These are phyloP conservation scores for Pseudozyma tsukubaensis DNA, from an alignment of 1,284 basidiomycete species.

Conservation along the genomic window DNA sequence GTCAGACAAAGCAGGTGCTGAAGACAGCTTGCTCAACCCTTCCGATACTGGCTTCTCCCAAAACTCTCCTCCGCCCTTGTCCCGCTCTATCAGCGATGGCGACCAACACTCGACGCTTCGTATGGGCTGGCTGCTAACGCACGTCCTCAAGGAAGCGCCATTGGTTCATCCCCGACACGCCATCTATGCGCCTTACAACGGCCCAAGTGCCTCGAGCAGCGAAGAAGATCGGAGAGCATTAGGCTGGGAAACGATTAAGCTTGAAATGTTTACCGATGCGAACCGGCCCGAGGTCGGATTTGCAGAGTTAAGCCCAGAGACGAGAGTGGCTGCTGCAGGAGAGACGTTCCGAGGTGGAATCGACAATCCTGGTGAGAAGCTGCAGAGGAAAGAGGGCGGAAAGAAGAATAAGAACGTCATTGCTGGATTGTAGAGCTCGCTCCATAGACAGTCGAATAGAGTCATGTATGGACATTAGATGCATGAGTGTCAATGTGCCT, in stretches of 20 bases:
- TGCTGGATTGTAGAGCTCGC: constrained; percentile 27
- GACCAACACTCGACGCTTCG: constrained; percentile 20
- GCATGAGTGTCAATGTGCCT: background rate
- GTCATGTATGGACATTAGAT: background rate
- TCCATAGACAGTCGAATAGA: background rate
- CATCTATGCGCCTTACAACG: constrained; percentile 28
- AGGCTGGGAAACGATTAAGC: constrained; percentile 27
- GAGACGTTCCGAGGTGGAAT: constrained; percentile 54
- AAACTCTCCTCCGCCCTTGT: constrained; percentile 16
- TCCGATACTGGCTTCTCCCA: constrained; percentile 36
- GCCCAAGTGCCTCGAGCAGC: constrained; percentile 5
- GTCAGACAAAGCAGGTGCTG: constrained; percentile 15
- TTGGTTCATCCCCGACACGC: constrained; percentile 64
- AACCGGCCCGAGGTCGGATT: constrained; percentile 62
- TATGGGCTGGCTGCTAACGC: constrained; percentile 60
- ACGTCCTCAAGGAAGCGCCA: constrained; percentile 55
- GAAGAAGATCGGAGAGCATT: constrained; percentile 21
- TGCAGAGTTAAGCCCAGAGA: constrained; percentile 47
- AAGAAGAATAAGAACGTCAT: constrained; percentile 31
- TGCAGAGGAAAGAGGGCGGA: constrained; percentile 6
- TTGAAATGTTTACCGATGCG: constrained; percentile 50
- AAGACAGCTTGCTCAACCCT: constrained; percentile 33
- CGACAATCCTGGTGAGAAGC: constrained; percentile 37
- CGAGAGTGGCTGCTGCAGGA: constrained; percentile 50
- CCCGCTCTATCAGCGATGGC: constrained; percentile 7